Base-by-base conservation (phyloP, 1,284 basidiomycete species). In the Leccinum fallax region DNA sequence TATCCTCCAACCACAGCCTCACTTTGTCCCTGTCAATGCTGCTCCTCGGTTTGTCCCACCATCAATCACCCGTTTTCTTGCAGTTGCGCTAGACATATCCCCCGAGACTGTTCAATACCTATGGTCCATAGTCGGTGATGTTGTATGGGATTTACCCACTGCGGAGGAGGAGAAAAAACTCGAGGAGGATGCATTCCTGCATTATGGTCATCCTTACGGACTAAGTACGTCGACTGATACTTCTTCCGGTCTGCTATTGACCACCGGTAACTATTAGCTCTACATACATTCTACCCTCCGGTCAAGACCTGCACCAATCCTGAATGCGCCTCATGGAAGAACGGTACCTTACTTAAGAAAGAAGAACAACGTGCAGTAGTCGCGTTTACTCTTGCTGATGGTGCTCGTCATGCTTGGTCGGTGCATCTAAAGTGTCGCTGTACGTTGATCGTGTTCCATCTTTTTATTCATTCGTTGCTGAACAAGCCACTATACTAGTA, bases 381-480 rank as follows among this genome's bases (percentile, higher is more conserved):
- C 10, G 32, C 67, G 2, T 72, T 67, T 60, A 74, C 69, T 2
- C 58, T 64, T 16, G 34, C 46, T 3, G 48, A 64, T 52, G 68
- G 72, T n/a, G 67, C 66, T 3, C 65, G 67, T 34, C 70, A 66
- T 13, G 69, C 66, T 8, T 68, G 61, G 63, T 53, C 52, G n/a
- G 56, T 69, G 8, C 61, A 63, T 16, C 38, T 70, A 1, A 68
- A 63, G 26, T 73, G 72, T 57, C 55, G 55, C 9, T 1, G n/a
- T 19, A 57, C 43, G 43, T 32, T 32, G 32, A 11, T 32, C 32
- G 10, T 32, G 32, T 32, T 32, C 32, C 10, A 32, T 32, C 32
- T 21, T 10, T n/a, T 19, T n/a, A 46, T n/a, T 10, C 43, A 21
- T 10, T 10, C 43, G 9, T n/a, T 10, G 19, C 43, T 46, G 19